A percentile compares a stretch with the other conserved stretches of the same genome.
Evolutionary conservation across 306 rosid species (phyloP).

Genomic region (Prunus salicina): DNA sequence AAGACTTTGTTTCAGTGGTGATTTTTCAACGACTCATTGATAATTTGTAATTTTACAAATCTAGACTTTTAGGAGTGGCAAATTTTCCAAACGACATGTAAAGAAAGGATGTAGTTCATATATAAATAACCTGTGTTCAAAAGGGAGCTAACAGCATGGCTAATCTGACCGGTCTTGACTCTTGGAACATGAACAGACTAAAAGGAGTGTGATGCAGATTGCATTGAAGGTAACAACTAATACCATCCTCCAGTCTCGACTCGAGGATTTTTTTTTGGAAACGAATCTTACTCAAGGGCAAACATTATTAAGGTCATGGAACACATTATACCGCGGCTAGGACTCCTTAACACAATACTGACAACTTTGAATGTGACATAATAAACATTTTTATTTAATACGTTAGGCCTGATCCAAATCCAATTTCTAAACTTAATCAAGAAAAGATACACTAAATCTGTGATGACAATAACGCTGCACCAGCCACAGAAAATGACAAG

Average conservation of each 20-base stretch:
- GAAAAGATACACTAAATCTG: not conserved
- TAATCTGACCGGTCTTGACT: not conserved
- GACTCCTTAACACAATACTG: not conserved
- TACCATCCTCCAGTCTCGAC: not conserved
- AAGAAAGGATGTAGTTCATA: not conserved
- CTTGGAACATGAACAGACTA: not conserved
- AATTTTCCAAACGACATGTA: not conserved
- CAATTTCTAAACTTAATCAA: not conserved
- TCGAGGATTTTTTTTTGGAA: not conserved
- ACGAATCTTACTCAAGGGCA: not conserved
- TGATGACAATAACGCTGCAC: not conserved
- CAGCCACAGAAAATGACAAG: not conserved
- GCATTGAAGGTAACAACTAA: not conserved
- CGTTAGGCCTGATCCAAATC: slow-evolving; percentile 3
- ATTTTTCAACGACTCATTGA: not conserved
- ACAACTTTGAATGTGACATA: not conserved
- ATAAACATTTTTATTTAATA: not conserved
- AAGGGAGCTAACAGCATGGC: not conserved
- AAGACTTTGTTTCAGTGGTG: not conserved
- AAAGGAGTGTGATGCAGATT: not conserved
- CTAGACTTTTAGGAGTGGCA: not conserved
- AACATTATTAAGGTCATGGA: not conserved
- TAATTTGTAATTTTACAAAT: not conserved
- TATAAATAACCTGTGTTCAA: not conserved
- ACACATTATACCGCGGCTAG: not conserved